A percentile compares a stretch with the other conserved stretches of the same genome.
These are phyloP conservation scores for Cubamyces sp. DNA, from an alignment of 768 basidiomycete species.

Conservation along the genomic window DNA sequence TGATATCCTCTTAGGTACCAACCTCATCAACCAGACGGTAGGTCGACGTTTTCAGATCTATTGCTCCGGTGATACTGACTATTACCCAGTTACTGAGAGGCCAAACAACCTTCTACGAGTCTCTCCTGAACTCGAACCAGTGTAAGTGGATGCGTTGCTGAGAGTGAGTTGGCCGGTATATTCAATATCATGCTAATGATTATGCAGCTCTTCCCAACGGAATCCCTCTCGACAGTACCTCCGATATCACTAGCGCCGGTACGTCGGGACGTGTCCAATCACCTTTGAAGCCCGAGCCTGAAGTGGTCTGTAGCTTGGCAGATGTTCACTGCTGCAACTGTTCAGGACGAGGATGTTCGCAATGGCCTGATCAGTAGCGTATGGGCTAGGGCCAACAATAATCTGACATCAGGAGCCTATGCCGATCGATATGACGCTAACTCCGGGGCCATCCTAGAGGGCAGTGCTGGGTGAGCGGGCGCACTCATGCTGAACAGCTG, in stretches of 20 bases:
- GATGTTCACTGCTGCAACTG: constrained; percentile 19
- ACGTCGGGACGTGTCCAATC: background rate
- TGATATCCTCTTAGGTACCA: constrained; percentile 14
- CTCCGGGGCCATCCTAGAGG: background rate
- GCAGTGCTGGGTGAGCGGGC: constrained; percentile 17
- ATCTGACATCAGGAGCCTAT: constrained; percentile 8
- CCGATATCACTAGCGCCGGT: constrained; percentile 5
- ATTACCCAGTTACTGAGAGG: constrained; percentile 8
- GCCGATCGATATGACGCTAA: constrained; percentile 7
- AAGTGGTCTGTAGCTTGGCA: constrained; percentile 13
- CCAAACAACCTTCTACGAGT: constrained; percentile 14
- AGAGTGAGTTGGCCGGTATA: background rate
- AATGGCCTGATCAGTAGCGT: constrained; percentile 12
- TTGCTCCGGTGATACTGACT: no score
- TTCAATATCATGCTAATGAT: no score
- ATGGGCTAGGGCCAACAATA: constrained; percentile 6
- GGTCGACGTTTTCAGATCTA: background rate
- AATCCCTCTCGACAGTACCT: constrained; percentile 13
- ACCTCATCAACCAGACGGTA: constrained; percentile 13
- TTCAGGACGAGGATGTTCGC: constrained; percentile 19
- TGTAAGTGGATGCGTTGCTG: no score
- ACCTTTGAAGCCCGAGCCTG: no score
- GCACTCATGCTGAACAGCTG: no score
- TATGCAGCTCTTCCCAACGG: background rate
- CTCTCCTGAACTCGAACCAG: background rate